Evolutionary conservation across 2,329 filamentous ascomycete species (phyloP).

Genomic region (Colletotrichum sp.): DNA sequence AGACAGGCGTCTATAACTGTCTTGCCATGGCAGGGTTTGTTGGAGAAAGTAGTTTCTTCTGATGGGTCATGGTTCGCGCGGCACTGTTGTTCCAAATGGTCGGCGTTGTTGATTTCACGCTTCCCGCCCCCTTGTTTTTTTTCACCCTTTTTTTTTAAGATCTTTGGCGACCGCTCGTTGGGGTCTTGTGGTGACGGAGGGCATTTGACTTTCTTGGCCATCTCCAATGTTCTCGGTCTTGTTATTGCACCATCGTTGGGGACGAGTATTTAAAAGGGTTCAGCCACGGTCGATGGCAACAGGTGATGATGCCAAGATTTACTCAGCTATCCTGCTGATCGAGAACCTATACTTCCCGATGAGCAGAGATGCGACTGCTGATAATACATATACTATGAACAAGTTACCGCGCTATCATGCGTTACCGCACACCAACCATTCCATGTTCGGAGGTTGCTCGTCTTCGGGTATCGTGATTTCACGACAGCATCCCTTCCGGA

Average conservation of each 20-base stretch:
- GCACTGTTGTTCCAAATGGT: background rate
- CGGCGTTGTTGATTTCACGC: background rate
- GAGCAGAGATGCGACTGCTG: background rate
- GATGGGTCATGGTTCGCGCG: background rate
- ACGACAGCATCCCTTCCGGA: background rate
- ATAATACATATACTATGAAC: background rate
- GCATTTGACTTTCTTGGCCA: background rate
- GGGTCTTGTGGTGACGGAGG: background rate
- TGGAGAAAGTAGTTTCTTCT: background rate
- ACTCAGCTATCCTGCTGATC: background rate
- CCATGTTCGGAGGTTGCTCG: background rate
- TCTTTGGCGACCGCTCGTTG: background rate
- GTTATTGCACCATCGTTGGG: background rate
- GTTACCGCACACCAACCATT: background rate
- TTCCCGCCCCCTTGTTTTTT: background rate
- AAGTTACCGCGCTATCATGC: background rate
- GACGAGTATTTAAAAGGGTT: background rate
- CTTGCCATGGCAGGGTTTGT: background rate
- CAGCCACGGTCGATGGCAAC: background rate
- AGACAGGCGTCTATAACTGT: background rate
- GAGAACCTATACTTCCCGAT: background rate
- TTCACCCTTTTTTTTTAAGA: background rate
- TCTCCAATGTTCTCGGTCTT: background rate
- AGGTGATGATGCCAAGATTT: background rate
- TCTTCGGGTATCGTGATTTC: background rate